These are phyloP conservation scores for Coprinopsis marcescibilis DNA, from an alignment of 768 basidiomycete species.

Conservation along the genomic window DNA sequence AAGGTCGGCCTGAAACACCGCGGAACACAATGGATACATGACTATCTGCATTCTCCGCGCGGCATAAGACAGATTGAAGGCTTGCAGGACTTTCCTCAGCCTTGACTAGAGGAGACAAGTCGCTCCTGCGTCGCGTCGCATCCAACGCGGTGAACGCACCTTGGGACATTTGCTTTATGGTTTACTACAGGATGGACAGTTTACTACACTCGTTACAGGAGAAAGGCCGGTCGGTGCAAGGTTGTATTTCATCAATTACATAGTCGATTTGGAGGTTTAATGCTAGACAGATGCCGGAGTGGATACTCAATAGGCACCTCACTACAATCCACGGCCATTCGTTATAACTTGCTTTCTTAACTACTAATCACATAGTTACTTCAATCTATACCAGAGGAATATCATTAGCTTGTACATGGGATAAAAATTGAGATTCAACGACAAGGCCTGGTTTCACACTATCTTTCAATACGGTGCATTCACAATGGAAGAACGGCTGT, in stretches of 20 bases:
- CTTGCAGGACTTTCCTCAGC: neutral
- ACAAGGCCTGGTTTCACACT: neutral
- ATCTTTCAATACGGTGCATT: slow-evolving; percentile 53
- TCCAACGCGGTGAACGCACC: no score
- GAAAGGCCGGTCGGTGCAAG: no score
- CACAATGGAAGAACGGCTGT: slow-evolving; percentile 60
- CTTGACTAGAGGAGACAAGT: neutral
- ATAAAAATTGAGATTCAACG: no score
- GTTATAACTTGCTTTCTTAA: neutral
- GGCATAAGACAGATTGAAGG: slow-evolving; percentile 1
- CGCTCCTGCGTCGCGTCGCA: no score
- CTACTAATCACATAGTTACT: slow-evolving; percentile 1
- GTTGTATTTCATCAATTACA: no score
- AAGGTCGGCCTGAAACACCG: neutral
- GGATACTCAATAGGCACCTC: no score
- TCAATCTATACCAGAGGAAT: neutral
- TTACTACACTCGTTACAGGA: no score
- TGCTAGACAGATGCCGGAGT: no score
- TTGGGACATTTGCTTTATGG: slow-evolving; percentile 6
- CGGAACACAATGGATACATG: neutral
- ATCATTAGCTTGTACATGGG: neutral
- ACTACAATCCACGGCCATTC: no score
- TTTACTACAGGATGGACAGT: slow-evolving; percentile 1
- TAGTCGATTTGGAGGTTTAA: neutral
- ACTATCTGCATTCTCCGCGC: neutral